Evolutionary conservation across 2,329 filamentous ascomycete species (phyloP), one percentile per base, ranked within the genome.

Genomic region (Onygenales sp.): DNA sequence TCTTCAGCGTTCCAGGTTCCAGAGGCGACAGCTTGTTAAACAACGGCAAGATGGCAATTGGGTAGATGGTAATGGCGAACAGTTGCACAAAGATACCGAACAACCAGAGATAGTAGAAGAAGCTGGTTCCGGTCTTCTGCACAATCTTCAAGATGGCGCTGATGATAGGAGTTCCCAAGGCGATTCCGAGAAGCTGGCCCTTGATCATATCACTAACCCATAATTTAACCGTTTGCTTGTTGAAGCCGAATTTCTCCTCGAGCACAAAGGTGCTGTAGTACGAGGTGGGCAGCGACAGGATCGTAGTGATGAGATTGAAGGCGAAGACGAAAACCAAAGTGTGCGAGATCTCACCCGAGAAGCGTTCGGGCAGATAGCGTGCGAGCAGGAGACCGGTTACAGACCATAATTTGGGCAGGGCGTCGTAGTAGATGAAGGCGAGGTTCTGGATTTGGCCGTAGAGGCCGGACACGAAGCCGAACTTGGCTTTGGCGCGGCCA

Each of bases 11-110:
- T 59, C 93, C 93, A 54, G 89, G 84, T 67, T 95, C 80, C 44
- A 98, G 82, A 14, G 93, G 92, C 33, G 91, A 94, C 54, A 98
- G 82, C 76, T 96, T 98, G 80, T 98, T 98, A 82, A 98, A 98
- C 62, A 98, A 73, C 2, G 93, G 93, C 46, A 96, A 80, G 62
- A 98, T 97, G 58, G 86, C 84, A 64, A 95, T 89, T 1, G 93
- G 93, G 74, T 96, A 98, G 68, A 96, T 87, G 45, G 93, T 95
- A 65, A 96, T 95, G 74, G 89, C 91, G 69, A 93, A 92, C 58
- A 97, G 79, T 74, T 97, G 93, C 42, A 98, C 82, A 54, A 82
- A 85, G 56, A 95, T 84, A 61, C 87, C 86, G 66, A 98, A 97
- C 55, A 93, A 74, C 91, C 92, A 98, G 54, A 98, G 83, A 70